Percentiles rank a stretch among this genome's conserved stretches.
phyloP scores from a whole-genome alignment of 2,329 filamentous ascomycete genomes.

The Ophiostoma populinum region DNA sequence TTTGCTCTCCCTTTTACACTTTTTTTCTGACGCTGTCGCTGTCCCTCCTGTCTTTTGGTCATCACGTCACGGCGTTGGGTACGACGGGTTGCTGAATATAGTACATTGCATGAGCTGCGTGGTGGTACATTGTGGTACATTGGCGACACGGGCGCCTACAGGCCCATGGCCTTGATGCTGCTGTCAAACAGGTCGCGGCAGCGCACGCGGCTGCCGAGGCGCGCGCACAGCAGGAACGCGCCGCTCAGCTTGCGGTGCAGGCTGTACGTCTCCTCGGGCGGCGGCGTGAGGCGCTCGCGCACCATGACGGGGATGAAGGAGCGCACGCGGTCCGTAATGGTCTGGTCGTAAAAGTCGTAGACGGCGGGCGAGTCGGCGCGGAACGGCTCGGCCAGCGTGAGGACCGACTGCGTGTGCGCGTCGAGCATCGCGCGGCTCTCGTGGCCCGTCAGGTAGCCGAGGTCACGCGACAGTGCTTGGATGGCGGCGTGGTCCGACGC shows the following conservation, averaged over 20 bases:
- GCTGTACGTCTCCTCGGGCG: conserved; percentile 94
- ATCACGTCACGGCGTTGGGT: no score
- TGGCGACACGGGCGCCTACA: conserved; percentile 3
- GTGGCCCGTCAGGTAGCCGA: conserved; percentile 84
- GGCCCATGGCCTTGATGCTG: conserved; percentile 25
- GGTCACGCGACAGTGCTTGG: conserved; percentile 48
- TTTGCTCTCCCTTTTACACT: conserved; percentile 8
- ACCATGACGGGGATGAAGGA: conserved; percentile 86
- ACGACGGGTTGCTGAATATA: neutral
- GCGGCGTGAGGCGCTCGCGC: conserved; percentile 69
- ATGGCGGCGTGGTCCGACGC: conserved; percentile 47
- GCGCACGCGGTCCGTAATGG: conserved; percentile 86
- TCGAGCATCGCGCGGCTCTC: conserved; percentile 77
- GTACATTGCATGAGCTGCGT: conserved; percentile 1
- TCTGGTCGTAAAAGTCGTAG: conserved; percentile 89
- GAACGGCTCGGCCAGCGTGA: conserved; percentile 89
- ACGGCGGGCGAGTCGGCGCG: conserved; percentile 54
- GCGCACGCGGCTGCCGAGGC: conserved; percentile 63
- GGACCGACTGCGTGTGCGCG: conserved; percentile 73
- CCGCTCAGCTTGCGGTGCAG: conserved; percentile 90
- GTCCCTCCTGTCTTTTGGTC: no score
- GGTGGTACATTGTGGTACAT: neutral
- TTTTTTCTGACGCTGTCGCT: neutral
- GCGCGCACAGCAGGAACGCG: conserved; percentile 81
- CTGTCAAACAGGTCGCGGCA: conserved; percentile 66